phyloP scores from a whole-genome alignment of 139 green algal genomes.

The Closterium sp. region DNA sequence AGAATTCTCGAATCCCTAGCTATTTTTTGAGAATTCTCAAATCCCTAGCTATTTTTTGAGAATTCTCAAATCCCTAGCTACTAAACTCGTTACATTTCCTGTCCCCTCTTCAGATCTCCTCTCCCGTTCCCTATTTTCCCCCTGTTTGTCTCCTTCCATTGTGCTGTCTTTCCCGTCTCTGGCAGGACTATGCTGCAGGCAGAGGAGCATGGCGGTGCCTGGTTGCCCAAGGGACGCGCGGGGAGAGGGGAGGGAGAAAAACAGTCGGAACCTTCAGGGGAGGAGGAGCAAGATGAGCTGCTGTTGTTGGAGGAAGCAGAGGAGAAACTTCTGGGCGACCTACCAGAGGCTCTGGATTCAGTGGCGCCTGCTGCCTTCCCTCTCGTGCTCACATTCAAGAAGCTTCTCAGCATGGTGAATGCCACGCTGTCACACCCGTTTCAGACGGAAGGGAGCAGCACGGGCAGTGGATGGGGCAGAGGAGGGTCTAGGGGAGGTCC shows the following conservation, averaged over 20 bases:
- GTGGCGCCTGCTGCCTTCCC: not conserved
- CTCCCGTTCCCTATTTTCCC: not conserved
- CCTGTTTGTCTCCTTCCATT: not conserved
- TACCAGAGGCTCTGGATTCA: not conserved
- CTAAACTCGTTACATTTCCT: too few species aligned
- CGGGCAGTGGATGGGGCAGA: not conserved
- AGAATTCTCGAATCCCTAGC: too few species aligned
- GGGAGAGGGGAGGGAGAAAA: too few species aligned
- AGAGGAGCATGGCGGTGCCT: too few species aligned
- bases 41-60: too few species aligned
- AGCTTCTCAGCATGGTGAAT: not conserved
- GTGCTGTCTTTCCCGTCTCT: constrained; percentile 56
- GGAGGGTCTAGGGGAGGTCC: not conserved
- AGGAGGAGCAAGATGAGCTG: not conserved
- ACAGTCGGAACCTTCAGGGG: not conserved
- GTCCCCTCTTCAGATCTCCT: not conserved
- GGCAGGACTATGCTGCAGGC: too few species aligned
- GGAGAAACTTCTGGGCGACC: not conserved
- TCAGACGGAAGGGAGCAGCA: not conserved
- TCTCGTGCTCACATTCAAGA: not conserved
- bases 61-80: too few species aligned
- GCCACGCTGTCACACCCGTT: not conserved
- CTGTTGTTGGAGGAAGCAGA: not conserved
- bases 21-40: too few species aligned
- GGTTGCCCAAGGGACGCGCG: too few species aligned